Base-by-base conservation (phyloP, 2,329 filamentous ascomycete species). In the Pezicula neosporulosa region DNA sequence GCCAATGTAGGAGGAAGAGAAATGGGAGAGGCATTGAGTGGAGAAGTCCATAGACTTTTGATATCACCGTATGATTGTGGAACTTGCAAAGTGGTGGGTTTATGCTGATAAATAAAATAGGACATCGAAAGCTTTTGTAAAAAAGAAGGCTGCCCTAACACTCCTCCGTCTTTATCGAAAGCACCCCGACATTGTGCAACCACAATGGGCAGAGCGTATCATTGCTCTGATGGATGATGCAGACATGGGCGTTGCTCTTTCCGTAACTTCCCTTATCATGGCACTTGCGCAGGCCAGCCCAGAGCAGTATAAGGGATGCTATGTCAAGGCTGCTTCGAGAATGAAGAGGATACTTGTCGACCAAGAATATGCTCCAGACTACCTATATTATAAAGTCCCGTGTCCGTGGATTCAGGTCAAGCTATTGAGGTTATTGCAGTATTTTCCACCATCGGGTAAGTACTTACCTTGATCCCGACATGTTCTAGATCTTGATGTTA, bases 391-490 rank as follows among this genome's bases (percentile, higher is more conserved):
- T 77, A 97, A 97, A 66, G 94, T 99, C n/a, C 94, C 94, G 1
- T 99, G 94, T 66, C 94, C 94, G 3, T 99, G 94, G 94, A 85
- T 99, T 52, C 92, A 97, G 71, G 89, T 97, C 64, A 99, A 99
- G 73, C 79, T 99, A 16, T 72, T 99, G 59, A 85, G 92, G 56
- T 73, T 99, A 54, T 77, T 99, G 57, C 94, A 99, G 71, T 99
- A 97, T 69, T 99, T 96, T 70, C 89, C 92, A 24, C 93, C 94
- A 43, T 95, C 94, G 67, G 87, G 89, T 92, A 77, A 58, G 78
- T 71, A 10, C 10, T 38, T 30, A 44, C 30, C 4, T 21, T 21
- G n/a, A 28, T 21, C 37, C 44, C 44, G 24, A 43, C 13, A 48
- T 38, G 7, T 47, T 16, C 16, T n/a, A 13, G 8, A 37, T 19